phyloP scores from a whole-genome alignment of 2,329 filamentous ascomycete species.

The Calonectria leucothoes region DNA sequence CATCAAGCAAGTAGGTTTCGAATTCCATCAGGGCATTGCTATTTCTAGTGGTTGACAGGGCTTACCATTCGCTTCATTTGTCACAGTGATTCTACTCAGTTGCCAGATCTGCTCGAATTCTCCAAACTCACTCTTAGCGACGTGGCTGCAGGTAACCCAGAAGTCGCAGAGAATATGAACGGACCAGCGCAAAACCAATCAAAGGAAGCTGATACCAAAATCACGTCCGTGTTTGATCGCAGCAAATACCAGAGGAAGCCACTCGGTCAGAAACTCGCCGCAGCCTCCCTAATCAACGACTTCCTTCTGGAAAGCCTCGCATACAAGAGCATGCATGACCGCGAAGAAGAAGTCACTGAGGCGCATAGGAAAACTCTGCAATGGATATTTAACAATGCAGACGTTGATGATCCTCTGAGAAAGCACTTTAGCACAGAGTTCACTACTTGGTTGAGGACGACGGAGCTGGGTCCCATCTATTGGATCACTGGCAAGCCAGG shows the following conservation, averaged over 20 bases:
- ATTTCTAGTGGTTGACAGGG: background rate
- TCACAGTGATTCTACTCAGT: background rate
- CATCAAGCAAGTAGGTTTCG: background rate
- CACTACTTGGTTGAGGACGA: conserved; percentile 41
- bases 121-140: background rate
- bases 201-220: background rate
- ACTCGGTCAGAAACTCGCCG: conserved; percentile 9
- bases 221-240: background rate
- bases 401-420: background rate
- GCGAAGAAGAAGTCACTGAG: conserved; percentile 45
- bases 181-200: background rate
- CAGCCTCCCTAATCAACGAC: conserved; percentile 41
- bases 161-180: no score
- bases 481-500: conserved; percentile 57
- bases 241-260: background rate
- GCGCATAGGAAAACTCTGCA: conserved; percentile 49
- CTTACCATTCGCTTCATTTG: background rate
- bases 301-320: conserved; percentile 47
- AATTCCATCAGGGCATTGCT: no score
- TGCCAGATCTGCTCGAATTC: background rate
- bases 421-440: conserved; percentile 32
- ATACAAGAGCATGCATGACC: conserved; percentile 47
- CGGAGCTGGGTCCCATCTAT: conserved; percentile 41
- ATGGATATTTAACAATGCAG: conserved; percentile 47
- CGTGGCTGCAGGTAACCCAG: no score